Base-by-base conservation (phyloP, 257 asterid genomes). In the Coffea eugenioides region DNA sequence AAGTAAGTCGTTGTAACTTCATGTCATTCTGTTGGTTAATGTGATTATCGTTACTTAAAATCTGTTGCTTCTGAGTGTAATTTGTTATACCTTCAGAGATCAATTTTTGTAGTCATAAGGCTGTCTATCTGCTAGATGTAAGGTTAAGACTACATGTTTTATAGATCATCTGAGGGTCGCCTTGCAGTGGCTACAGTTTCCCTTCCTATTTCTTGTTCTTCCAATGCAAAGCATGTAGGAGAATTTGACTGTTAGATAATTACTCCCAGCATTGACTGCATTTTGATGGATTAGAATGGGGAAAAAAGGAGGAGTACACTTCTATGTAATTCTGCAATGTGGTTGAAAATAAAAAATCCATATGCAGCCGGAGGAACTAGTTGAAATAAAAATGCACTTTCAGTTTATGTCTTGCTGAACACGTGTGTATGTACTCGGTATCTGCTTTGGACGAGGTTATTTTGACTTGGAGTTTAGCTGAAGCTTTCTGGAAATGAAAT, bases 1-100 rank as follows among this genome's bases (percentile, higher is more conserved):
- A 94, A 94, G 98, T 92, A 83, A 91, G 97, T 87, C 54, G 25
- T n/a, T n/a, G n/a, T 79, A 57, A 52, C 71, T 68, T 57, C 66
- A 74, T 34, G 56, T 74, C 52, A 23, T 79, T 51, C 71, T 73
- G 64, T 16, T 74, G 76, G 31, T 77, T 71, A 25, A 23, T 68
- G 31, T 81, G 56, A 9, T 8, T 5, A 8, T 74, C 45, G 61
- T 61, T 16, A 16, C 59, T 69, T 76, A 20, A 45, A 18, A 62
- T 65, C 3, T 61, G 62, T 64, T 31, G 8, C 36, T 13, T 21
- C 27, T 62, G 72, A 15, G 31, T 18, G 41, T 25, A 31, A 16
- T 27, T 49, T 4, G 45, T 21, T 51, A 8, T 23, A 27, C 61
- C 61, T 56, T 69, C 34, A 23, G 71, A 57, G 66, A 36, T 71